Percentiles rank a stretch among this genome's conserved stretches.
Evolutionary conservation across 2,329 filamentous ascomycete species (phyloP).

Genomic region (Fusarium sterilihyphosum): DNA sequence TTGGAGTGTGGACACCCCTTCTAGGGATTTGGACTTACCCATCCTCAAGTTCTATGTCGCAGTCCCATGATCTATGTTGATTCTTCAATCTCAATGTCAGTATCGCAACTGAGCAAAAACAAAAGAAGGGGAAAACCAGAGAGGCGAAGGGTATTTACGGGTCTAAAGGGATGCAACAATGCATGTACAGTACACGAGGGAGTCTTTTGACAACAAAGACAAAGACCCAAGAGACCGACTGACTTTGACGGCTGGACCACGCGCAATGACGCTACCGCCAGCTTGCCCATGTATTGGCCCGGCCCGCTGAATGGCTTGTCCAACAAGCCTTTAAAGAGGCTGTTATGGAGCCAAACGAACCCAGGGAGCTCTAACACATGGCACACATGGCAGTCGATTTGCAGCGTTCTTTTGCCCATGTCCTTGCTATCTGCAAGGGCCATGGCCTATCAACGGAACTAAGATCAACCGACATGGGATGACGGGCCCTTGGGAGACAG

Average conservation of each 20-base stretch:
- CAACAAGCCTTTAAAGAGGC: constrained; percentile 21
- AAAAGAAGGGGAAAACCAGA: constrained; percentile 7
- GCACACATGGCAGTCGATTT: constrained; percentile 29
- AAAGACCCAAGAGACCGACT: constrained; percentile 12
- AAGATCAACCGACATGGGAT: constrained; percentile 33
- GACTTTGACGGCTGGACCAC: constrained; percentile 31
- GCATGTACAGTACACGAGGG: constrained; percentile 33
- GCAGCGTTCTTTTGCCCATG: constrained; percentile 29
- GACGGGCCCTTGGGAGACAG: constrained; percentile 24
- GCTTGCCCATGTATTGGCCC: constrained; percentile 32
- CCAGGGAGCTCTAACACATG: constrained; percentile 31
- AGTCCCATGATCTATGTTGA: constrained; percentile 47
- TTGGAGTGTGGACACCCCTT: constrained; percentile 26
- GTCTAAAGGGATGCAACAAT: constrained; percentile 29
- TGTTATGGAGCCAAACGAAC: constrained; percentile 26
- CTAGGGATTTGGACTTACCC: constrained; percentile 45
- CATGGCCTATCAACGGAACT: constrained; percentile 39
- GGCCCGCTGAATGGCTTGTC: constrained; percentile 27
- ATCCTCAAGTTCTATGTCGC: constrained; percentile 46
- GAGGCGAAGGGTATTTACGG: constrained; percentile 19
- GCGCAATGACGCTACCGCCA: constrained; percentile 36
- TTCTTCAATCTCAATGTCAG: constrained; percentile 27
- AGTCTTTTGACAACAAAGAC: constrained; percentile 35
- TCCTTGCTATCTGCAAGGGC: constrained; percentile 45
- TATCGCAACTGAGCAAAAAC: constrained; percentile 21